These are phyloP conservation scores for Boletus rubroflammeus DNA, from an alignment of 768 basidiomycete genomes.

Conservation along the genomic window DNA sequence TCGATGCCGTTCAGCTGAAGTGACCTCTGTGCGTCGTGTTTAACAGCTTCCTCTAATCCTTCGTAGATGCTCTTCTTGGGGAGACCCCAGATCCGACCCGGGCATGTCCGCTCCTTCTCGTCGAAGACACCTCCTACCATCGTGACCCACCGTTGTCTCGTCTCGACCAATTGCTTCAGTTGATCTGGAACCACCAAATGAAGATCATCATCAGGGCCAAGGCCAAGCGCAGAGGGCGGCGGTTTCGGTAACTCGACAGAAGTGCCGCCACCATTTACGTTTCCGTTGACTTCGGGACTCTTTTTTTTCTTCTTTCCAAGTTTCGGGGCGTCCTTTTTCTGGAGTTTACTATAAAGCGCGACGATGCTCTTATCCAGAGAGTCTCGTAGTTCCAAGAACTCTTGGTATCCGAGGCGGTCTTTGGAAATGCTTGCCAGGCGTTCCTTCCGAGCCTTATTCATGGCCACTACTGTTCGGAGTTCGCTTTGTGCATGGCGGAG, in stretches of 20 bases:
- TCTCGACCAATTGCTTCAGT: constrained; percentile 68
- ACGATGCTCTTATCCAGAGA: constrained; percentile 83
- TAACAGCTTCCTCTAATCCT: constrained; percentile 67
- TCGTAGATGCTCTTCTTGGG: constrained; percentile 72
- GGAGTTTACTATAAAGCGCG: constrained; percentile 69
- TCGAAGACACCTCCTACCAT: constrained; percentile 73
- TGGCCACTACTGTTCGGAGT: constrained; percentile 68
- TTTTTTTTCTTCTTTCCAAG: constrained; percentile 73
- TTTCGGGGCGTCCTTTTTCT: constrained; percentile 78
- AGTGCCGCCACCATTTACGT: constrained; percentile 29
- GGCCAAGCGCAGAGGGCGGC: constrained; percentile 67
- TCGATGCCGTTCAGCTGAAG: constrained; percentile 20
- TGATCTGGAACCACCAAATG: constrained; percentile 61
- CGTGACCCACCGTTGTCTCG: constrained; percentile 76
- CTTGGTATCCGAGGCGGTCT: constrained; percentile 86
- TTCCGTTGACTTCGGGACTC: constrained; percentile 34
- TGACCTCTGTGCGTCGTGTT: constrained; percentile 31
- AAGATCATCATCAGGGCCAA: constrained; percentile 66
- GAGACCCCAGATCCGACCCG: constrained; percentile 75
- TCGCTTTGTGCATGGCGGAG: constrained; percentile 85
- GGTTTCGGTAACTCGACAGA: constrained; percentile 45
- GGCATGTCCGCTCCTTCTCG: constrained; percentile 58
- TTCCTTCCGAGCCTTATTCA: constrained; percentile 80
- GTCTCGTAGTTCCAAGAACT: constrained; percentile 83
- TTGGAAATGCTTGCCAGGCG: constrained; percentile 74